These are phyloP conservation scores for Gypsophila paniculata DNA, from an alignment of 179 eudicot genomes.

Conservation along the genomic window DNA sequence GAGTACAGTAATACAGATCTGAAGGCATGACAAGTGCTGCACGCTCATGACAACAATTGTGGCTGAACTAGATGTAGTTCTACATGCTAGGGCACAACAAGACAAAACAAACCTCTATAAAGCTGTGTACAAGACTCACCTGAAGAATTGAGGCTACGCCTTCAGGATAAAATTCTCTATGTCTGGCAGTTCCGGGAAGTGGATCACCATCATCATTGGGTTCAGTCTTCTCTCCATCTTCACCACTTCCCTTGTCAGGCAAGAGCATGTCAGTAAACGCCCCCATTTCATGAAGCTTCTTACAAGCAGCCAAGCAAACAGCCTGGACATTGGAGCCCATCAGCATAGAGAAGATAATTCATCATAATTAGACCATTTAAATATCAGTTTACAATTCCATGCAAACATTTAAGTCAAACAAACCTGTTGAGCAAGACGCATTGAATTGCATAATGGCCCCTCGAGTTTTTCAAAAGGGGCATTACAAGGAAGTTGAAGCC, in stretches of 20 bases:
- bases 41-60: conserved; percentile 1
- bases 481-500: conserved; percentile 98
- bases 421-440: conserved; percentile 96
- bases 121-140: conserved; percentile 46
- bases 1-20: no score
- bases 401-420: conserved; percentile 16
- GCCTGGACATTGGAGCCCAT: conserved; percentile 46
- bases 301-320: conserved; percentile 97
- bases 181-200: conserved; percentile 93
- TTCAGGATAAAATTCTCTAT: conserved; percentile 95
- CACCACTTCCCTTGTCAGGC: conserved; percentile 95
- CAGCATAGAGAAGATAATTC: conserved; percentile 4
- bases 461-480: conserved; percentile 91
- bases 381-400: background rate
- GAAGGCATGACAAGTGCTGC: conserved; percentile 9
- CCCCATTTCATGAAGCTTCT: conserved; percentile 99
- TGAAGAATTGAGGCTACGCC: conserved; percentile 78
- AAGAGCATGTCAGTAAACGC: conserved; percentile 98
- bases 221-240: conserved; percentile 61
- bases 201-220: conserved; percentile 83
- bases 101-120: no score
- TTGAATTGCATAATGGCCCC: conserved; percentile 87
- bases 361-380: background rate
- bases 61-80: no score
- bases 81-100: no score